Conservation (phyloP, 768 basidiomycete species). For the Asterophora lycoperdoides region DNA sequence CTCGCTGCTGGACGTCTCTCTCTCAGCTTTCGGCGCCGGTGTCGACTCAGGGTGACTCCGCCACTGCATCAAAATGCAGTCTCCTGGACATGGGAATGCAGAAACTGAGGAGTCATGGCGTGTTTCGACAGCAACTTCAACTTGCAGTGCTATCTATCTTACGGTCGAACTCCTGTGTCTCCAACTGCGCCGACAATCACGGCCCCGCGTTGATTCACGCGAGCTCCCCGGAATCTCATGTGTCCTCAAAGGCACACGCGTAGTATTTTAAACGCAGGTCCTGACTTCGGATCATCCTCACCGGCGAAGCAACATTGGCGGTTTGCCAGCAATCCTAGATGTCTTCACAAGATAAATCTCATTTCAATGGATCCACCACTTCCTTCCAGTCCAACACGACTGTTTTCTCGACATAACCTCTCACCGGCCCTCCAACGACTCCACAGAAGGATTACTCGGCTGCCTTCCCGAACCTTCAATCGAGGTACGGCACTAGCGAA, state of each 20-base stretch:
- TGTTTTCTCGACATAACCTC: constrained; percentile 13
- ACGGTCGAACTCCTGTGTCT: too few species aligned
- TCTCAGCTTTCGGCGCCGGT: background rate
- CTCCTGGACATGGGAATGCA: too few species aligned
- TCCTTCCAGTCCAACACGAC: constrained; percentile 20
- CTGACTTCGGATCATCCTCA: background rate
- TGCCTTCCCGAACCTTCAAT: constrained; percentile 32
- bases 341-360: background rate
- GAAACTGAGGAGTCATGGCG: too few species aligned
- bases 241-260: background rate
- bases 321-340: background rate
- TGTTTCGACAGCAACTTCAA: too few species aligned
- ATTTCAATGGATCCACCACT: constrained; percentile 12
- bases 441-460: constrained; percentile 32
- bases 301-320: background rate
- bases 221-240: background rate
- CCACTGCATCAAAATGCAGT: too few species aligned
- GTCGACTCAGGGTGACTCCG: background rate
- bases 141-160: too few species aligned
- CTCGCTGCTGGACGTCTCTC: too few species aligned
- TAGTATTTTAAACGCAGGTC: background rate
- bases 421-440: constrained; percentile 3
- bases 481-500: constrained; percentile 31
- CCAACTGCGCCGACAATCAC: too few species aligned
- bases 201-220: too few species aligned